Evolutionary conservation across 2,329 filamentous ascomycete species (phyloP).

Genomic region (Alternaria angustiovoidea): DNA sequence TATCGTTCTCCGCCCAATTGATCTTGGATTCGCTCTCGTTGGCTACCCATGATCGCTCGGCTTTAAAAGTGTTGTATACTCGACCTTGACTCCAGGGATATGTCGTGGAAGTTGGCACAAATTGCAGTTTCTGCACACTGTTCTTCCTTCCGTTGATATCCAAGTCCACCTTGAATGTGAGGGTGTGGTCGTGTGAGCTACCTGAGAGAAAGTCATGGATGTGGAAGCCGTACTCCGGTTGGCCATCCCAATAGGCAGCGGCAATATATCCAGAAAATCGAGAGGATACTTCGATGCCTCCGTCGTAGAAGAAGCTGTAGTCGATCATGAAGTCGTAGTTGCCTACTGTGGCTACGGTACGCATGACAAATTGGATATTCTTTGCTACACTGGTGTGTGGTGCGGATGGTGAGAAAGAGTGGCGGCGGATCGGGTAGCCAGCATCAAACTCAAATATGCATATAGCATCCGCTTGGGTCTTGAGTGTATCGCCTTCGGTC

Average conservation of each 20-base stretch:
- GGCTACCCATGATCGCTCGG: conserved; percentile 53
- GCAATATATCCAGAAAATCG: conserved; percentile 43
- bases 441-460: conserved; percentile 51
- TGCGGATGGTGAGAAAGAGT: conserved; percentile 23
- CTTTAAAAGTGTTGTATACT: conserved; percentile 62
- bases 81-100: conserved; percentile 62
- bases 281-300: conserved; percentile 34
- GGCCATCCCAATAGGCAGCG: conserved; percentile 33
- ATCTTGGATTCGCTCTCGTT: conserved; percentile 51
- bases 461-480: conserved; percentile 45
- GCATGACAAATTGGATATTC: conserved; percentile 53
- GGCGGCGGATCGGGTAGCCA: conserved; percentile 45
- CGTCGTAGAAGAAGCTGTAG: conserved; percentile 41
- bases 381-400: conserved; percentile 42
- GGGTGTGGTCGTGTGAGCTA: conserved; percentile 50
- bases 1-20: conserved; percentile 59
- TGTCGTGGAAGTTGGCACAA: conserved; percentile 54
- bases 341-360: conserved; percentile 60
- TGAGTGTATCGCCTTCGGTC: conserved; percentile 47
- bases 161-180: conserved; percentile 54
- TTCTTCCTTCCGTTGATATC: conserved; percentile 50
- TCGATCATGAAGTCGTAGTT: conserved; percentile 43
- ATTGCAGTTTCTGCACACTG: conserved; percentile 43
- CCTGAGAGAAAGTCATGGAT: conserved; percentile 50
- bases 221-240: conserved; percentile 49